A percentile compares a stretch with the other conserved stretches of the same genome.
phyloP scores from a whole-genome alignment of 306 rosid genomes.

The Canavalia ensiformis region DNA sequence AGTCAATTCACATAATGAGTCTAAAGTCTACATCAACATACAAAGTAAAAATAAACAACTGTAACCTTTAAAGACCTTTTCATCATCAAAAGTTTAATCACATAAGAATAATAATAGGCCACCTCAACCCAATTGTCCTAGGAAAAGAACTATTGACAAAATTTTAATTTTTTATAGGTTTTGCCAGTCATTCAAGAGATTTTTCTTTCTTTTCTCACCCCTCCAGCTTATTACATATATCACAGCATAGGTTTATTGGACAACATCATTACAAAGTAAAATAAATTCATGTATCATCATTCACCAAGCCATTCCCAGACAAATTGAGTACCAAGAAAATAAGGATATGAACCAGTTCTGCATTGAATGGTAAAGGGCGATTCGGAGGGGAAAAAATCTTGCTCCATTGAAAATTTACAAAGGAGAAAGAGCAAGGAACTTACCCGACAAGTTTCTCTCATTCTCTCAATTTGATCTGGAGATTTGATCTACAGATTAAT shows the following conservation, averaged over 20 bases:
- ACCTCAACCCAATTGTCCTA: constrained; percentile 18
- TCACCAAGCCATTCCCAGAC: constrained; percentile 10
- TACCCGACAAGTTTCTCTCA: constrained; percentile 88
- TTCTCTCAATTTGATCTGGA: constrained; percentile 72
- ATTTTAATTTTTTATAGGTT: not conserved
- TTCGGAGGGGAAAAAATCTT: not conserved
- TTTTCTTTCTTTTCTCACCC: not conserved
- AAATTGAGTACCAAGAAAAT: constrained; percentile 2
- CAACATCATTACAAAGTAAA: not conserved
- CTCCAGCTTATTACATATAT: constrained; percentile 3
- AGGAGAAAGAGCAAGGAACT: constrained; percentile 41
- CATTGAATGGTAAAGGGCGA: not conserved
- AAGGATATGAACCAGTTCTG: constrained; percentile 19
- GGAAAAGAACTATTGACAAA: not conserved
- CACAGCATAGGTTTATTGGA: not conserved
- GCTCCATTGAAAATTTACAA: constrained; percentile 14
- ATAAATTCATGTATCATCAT: not conserved
- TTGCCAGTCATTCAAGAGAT: not conserved
- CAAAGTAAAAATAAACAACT: not conserved
- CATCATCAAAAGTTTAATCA: constrained; percentile 20
- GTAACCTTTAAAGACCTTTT: not conserved
- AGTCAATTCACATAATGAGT: constrained; percentile 3
- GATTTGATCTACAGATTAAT: constrained; percentile 75
- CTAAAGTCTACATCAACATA: not conserved
- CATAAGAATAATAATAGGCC: not conserved